Evolutionary conservation across 2,329 filamentous ascomycete species (phyloP).

Genomic region (Cercospora sp.): DNA sequence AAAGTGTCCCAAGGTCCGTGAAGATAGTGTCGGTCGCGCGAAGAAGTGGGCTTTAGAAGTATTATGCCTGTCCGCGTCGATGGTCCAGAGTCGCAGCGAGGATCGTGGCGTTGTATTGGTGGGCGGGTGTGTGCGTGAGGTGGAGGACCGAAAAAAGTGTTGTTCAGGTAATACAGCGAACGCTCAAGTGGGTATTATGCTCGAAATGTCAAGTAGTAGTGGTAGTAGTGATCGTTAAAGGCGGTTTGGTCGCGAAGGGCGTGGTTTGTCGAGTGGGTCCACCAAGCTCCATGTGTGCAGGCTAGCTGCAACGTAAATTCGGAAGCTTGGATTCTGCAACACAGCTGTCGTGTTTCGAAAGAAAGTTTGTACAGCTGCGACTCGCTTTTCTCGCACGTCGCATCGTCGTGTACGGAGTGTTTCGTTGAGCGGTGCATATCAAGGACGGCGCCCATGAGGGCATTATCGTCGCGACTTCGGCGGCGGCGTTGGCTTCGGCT

Average conservation of each 20-base stretch:
- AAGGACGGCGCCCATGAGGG: neutral
- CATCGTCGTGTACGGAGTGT: constrained; percentile 2
- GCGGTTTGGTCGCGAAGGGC: constrained; percentile 9
- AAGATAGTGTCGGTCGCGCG: constrained; percentile 10
- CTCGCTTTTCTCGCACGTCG: constrained; percentile 4
- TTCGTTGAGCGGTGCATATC: constrained; percentile 6
- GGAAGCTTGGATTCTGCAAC: constrained; percentile 13
- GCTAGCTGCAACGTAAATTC: constrained; percentile 17
- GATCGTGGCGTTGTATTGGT: constrained; percentile 4
- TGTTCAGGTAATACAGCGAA: constrained; percentile 22
- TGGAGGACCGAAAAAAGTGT: constrained; percentile 16
- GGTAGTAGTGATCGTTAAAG: constrained; percentile 8
- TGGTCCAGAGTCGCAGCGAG: constrained; percentile 4
- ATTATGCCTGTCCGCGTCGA: constrained; percentile 9
- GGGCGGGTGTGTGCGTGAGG: constrained; percentile 3
- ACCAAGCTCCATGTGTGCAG: constrained; percentile 14
- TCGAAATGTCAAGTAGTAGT: constrained; percentile 17
- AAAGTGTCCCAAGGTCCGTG: constrained; percentile 18
- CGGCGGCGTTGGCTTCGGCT: constrained; percentile 46
- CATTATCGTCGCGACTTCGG: constrained; percentile 29
- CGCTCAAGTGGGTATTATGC: constrained; percentile 30
- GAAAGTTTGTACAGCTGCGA: constrained; percentile 17
- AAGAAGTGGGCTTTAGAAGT: constrained; percentile 2
- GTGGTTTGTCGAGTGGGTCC: constrained; percentile 9
- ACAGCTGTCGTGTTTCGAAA: neutral